phyloP scores from a whole-genome alignment of 2,329 filamentous ascomycete species.

The Thielaviopsis populi region DNA sequence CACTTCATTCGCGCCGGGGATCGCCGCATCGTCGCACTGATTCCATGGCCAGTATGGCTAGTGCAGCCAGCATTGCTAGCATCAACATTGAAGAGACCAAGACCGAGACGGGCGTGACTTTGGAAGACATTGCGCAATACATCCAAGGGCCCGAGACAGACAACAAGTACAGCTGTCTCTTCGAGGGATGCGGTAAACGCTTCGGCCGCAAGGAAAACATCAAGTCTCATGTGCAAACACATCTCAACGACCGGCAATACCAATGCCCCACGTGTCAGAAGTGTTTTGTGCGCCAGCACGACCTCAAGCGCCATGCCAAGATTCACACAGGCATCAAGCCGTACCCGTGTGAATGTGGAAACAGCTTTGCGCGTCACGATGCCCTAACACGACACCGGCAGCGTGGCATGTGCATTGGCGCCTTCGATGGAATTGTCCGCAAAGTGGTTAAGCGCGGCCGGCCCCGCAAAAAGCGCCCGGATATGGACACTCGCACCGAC shows the following conservation, averaged over 20 bases:
- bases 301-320: constrained; percentile 92
- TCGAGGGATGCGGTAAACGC: constrained; percentile 64
- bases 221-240: constrained; percentile 94
- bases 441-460: constrained; percentile 48
- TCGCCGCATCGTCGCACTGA: constrained; percentile 40
- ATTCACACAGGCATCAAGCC: constrained; percentile 95
- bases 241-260: constrained; percentile 90
- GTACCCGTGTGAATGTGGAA: constrained; percentile 86
- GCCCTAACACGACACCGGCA: constrained; percentile 88
- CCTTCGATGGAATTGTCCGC: constrained; percentile 62
- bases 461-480: constrained; percentile 46
- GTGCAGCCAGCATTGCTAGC: constrained; percentile 43
- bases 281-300: constrained; percentile 92
- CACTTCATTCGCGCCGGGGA: constrained; percentile 14
- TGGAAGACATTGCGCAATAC: constrained; percentile 66
- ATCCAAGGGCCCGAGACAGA: constrained; percentile 62
- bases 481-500: constrained; percentile 39
- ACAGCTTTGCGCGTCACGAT: constrained; percentile 88
- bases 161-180: constrained; percentile 67
- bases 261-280: constrained; percentile 87
- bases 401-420: constrained; percentile 90
- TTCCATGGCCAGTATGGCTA: constrained; percentile 42
- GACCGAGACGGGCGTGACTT: constrained; percentile 68
- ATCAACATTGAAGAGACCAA: constrained; percentile 51
- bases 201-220: constrained; percentile 99